Base-by-base conservation (phyloP, 2,329 filamentous ascomycete genomes). In the Teratosphaeria destructans region DNA sequence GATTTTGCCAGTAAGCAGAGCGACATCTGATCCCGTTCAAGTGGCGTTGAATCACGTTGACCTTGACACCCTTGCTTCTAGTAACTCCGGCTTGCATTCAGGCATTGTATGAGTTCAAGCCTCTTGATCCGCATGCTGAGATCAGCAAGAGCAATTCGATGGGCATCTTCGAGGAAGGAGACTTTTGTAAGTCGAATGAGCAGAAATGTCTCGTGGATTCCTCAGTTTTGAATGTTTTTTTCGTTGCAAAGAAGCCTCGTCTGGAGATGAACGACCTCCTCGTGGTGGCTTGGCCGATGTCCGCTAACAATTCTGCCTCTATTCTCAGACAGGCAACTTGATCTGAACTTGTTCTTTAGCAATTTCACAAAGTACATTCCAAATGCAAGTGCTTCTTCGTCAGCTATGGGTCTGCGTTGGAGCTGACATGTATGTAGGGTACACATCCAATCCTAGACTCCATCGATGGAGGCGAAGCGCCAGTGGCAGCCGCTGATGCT, bases 151-250 rank as follows among this genome's bases (percentile, higher is more conserved):
- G 65, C 55, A 68, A 68, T 60, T 61, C 58, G 2, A 57, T 75
- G 54, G 77, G 73, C 52, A 76, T 80, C 37, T 77, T 76, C 47
- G 75, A 79, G 61, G 71, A 72, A 34, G 64, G 64, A 12, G 77
- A 78, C 61, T 72, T 74, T 39, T 80, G 43, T 49, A 23, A 49
- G 43, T 49, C 5, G 16, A 26, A 19, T 23, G 16, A 43, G 14
- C 12, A 1, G 8, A n/a, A 5, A 14, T 12, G 3, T 16, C 11
- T 43, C 37, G 16, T 43, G 37, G 37, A 43, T 5, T 3, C 5
- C 12, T 43, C 37, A 5, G 11, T 43, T 12, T 1, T 16, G 2
- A 7, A 32, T 32, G 29, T 5, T 5, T 7, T 7, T 4, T 32
- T 32, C 29, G 29, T 32, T 7, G 29, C 29, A 32, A 32, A n/a